These are phyloP conservation scores for Pseudognaphalium luteoalbum DNA, from an alignment of 129 eudicot species.

Conservation along the genomic window DNA sequence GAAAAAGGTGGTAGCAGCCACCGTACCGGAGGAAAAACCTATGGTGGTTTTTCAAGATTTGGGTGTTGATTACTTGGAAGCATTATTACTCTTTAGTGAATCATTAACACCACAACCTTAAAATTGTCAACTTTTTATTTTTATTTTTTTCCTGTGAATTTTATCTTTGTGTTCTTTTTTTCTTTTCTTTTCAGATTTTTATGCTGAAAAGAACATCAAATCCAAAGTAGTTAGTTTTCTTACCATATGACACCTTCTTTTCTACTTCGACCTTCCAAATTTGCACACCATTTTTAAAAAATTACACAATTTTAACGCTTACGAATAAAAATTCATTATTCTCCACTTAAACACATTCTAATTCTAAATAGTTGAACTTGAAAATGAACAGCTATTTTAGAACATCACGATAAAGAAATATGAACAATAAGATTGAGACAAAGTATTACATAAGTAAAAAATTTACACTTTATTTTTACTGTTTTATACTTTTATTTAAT, in stretches of 20 bases:
- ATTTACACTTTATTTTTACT: not conserved
- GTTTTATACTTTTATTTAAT: not conserved
- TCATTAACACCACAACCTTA: conserved; percentile 17
- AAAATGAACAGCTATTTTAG: too few relatives aligned
- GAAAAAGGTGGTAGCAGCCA: conserved; percentile 20
- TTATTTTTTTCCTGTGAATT: not conserved
- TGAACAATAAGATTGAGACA: too few relatives aligned
- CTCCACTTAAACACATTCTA: too few relatives aligned
- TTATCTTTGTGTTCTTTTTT: not conserved
- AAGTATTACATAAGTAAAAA: too few relatives aligned
- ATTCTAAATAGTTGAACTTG: too few relatives aligned
- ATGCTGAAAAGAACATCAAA: not conserved
- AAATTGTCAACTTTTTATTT: not conserved
- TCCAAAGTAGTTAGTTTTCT: not conserved
- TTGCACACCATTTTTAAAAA: too few relatives aligned
- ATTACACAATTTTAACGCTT: too few relatives aligned
- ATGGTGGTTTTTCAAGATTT: conserved; percentile 74
- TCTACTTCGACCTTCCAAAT: not conserved
- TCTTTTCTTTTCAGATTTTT: not conserved
- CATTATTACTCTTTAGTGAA: conserved; percentile 35
- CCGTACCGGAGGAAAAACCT: conserved; percentile 12
- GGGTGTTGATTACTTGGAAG: conserved; percentile 69
- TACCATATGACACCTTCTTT: not conserved
- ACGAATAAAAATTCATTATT: too few relatives aligned
- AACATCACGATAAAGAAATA: too few relatives aligned